Evolutionary conservation across 805 yeast species (phyloP), one percentile per base, ranked within the genome.

Genomic region (Cyberlindnera samutprakarnensis): DNA sequence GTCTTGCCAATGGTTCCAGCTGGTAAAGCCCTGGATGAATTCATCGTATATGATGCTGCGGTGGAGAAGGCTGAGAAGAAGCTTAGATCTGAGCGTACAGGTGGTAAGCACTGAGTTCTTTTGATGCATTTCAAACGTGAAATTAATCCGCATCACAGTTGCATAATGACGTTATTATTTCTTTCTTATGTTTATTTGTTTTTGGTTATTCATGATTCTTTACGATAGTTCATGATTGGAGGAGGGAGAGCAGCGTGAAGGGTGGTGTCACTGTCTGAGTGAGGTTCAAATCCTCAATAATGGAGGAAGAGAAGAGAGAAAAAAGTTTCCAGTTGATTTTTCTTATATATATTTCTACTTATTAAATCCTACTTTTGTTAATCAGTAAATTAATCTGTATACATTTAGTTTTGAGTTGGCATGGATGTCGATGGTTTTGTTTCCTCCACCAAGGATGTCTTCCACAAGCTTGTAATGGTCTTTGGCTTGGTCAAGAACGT

Each of bases 1-100:
- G 97, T 92, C 39, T 72, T 92, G 57, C 98, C 98, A 35, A 87
- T 92, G 94, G 97, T 92, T 33, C 95, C 98, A 33, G 94, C 78
- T 39, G 98, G 97, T 49, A 85, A 83, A 59, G 95, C 83, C 42
- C 70, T 92, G 51, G 90, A 92, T 53, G 97, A 92, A 61, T 88
- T 90, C 57, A 82, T 92, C 45, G 70, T 71, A 28, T 92, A 79
- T 61, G 96, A 90, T 56, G 78, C 86, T 27, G 82, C 73, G 47
- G 80, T 77, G 35, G 95, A 86, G 65, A 66, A 63, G 51, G 73
- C 78, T 59, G 81, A 80, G 57, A 69, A 63, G 23, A 75, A 68
- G 51, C 63, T 80, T 51, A 78, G 94, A 66, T 61, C 54, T 33
- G 62, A 80, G 59, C 78, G 90, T 67, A 83, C 92, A 14, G 67